These are phyloP conservation scores for Fusarium udum DNA, from an alignment of 2,329 filamentous ascomycete genomes.

Conservation along the genomic window DNA sequence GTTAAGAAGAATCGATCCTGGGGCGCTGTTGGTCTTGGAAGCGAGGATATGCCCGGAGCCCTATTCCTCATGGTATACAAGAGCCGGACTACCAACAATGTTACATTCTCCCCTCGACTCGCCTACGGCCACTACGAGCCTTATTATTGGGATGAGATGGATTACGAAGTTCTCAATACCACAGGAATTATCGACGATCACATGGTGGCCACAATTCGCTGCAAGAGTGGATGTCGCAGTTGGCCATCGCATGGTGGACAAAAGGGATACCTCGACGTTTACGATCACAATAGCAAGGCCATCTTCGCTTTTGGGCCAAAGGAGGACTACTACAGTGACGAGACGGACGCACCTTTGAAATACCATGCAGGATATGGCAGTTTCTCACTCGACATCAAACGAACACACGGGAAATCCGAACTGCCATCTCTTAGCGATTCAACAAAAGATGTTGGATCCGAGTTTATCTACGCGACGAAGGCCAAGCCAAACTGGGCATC, in stretches of 20 bases:
- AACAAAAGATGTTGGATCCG: constrained; percentile 50
- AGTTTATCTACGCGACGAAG: constrained; percentile 44
- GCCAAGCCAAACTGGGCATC: constrained; percentile 52
- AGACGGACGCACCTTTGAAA: constrained; percentile 55
- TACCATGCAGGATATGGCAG: constrained; percentile 63
- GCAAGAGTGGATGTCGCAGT: constrained; percentile 59
- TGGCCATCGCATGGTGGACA: constrained; percentile 52
- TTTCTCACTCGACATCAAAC: constrained; percentile 65
- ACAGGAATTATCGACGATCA: constrained; percentile 58
- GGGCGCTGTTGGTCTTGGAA: constrained; percentile 65
- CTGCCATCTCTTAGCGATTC: constrained; percentile 50
- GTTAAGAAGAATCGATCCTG: constrained; percentile 58
- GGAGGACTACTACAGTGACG: constrained; percentile 55
- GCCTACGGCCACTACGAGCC: constrained; percentile 63
- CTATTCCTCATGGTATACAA: constrained; percentile 66
- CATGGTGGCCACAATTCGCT: constrained; percentile 62
- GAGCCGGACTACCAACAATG: constrained; percentile 55
- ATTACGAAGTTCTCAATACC: constrained; percentile 56
- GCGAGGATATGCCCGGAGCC: constrained; percentile 59
- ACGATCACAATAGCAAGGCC: constrained; percentile 57
- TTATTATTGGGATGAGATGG: constrained; percentile 54
- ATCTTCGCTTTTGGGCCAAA: constrained; percentile 66
- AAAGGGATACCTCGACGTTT: constrained; percentile 60
- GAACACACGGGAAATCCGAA: constrained; percentile 58
- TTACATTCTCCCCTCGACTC: constrained; percentile 66